Base-by-base conservation (phyloP, 352 stramenopile genomes). In the Phytophthora parvispora region DNA sequence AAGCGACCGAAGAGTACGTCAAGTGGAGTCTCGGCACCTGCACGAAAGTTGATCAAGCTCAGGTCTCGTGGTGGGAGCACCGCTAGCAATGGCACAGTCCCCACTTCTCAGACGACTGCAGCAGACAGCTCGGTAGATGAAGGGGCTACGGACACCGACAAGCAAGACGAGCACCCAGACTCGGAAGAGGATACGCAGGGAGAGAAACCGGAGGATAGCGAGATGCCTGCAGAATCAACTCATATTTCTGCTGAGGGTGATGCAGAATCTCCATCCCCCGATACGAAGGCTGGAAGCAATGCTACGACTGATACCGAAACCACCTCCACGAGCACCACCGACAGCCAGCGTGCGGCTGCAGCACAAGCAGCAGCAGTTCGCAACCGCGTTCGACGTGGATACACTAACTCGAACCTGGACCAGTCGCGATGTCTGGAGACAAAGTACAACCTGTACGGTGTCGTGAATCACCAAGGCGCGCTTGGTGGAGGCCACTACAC, bases 391-490 rank as follows among this genome's bases (percentile, higher is more conserved):
- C 86, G 85, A 50, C 86, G 89, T 49, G 89, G 89, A 20, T 97
- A 97, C 71, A 97, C 89, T 18, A 97, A 97, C 67, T 95, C 89
- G 16, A 97, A 97, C 72, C 76, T 97, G 32, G 89, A 97, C 65
- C 83, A 95, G 68, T 95, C 89, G 34, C 82, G 89, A 22, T 94
- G 87, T 65, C 73, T 97, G 10, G 89, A 97, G 62, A 97, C 89
- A 9, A 91, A 92, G 56, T 97, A 97, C 64, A 89, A 97, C 67
- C 65, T 97, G 25, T 97, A 96, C 64, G 90, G 88, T 40, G 89
- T 97, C 20, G 87, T 96, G 61, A 97, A 97, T 53, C 91, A 97
- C 73, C 87, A 96, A 53, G 91, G 91, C 2, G 91, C 89, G 34
- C 88, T 97, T 9, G 89, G 89, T 8, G 91, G 91, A 6, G 91